A percentile compares a stretch with the other conserved stretches of the same genome.
Evolutionary conservation across 2,329 filamentous ascomycete species (phyloP).

Genomic region (Coniochaeta sp.): DNA sequence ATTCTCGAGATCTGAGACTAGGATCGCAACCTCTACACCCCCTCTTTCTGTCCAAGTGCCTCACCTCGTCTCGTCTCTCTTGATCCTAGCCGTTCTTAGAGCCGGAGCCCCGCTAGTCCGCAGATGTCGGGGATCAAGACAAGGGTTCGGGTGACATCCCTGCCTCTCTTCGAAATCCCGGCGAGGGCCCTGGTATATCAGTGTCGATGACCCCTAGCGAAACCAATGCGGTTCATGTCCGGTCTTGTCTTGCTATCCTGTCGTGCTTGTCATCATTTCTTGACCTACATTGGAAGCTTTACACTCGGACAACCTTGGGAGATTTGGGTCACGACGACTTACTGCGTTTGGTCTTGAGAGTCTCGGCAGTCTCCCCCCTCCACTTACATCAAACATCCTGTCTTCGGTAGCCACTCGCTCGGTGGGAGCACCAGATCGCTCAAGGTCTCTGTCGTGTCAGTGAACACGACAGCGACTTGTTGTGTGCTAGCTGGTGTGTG

Average conservation of each 20-base stretch:
- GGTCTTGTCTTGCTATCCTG: neutral
- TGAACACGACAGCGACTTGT: neutral
- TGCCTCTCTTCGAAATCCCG: neutral
- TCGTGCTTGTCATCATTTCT: neutral
- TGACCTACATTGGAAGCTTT: neutral
- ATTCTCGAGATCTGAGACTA: neutral
- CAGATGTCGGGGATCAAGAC: neutral
- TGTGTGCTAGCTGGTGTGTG: neutral
- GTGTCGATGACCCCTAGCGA: neutral
- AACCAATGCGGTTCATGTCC: neutral
- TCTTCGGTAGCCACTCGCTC: neutral
- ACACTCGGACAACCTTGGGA: neutral
- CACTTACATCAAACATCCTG: conserved; percentile 1
- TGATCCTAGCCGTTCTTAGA: neutral
- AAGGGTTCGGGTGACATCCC: neutral
- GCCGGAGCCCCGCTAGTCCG: neutral
- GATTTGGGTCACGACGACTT: neutral
- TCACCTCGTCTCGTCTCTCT: neutral
- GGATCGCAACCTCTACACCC: neutral
- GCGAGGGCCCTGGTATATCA: neutral
- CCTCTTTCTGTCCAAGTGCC: neutral
- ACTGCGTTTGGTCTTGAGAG: neutral
- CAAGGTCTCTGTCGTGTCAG: neutral
- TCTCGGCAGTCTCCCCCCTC: neutral
- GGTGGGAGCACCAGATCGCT: neutral